Percentiles rank a stretch among this genome's conserved stretches.
Conservation (phyloP, 169 alveolate species). For the Haemoproteus tartakovskyi region DNA sequence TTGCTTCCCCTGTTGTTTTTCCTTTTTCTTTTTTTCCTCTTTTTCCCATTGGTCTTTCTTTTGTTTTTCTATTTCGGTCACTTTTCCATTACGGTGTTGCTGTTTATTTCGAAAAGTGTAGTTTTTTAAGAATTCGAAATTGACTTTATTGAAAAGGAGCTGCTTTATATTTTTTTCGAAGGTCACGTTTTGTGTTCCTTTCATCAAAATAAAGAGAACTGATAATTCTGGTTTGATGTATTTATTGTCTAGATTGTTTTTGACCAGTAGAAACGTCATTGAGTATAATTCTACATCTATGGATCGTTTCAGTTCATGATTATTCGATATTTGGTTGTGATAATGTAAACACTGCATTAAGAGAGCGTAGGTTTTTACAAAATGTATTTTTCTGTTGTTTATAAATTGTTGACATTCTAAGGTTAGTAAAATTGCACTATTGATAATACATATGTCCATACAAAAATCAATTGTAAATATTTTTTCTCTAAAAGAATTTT, state of each 20-base stretch:
- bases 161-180: slow-evolving; percentile 7
- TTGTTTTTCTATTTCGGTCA: too few relatives aligned
- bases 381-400: slow-evolving; percentile 12
- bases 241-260: slow-evolving; percentile 46
- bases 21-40: slow-evolving; percentile 9
- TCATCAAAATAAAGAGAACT: slow-evolving; percentile 40
- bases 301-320: slow-evolving; percentile 44
- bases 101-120: too few relatives aligned
- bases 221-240: slow-evolving; percentile 45
- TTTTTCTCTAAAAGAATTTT: slow-evolving; percentile 57
- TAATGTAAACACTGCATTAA: slow-evolving; percentile 63
- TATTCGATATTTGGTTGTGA: slow-evolving; percentile 62
- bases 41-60: too few relatives aligned
- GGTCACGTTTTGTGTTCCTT: slow-evolving; percentile 10
- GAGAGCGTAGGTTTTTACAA: slow-evolving; percentile 60
- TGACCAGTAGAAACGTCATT: slow-evolving; percentile 30
- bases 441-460: slow-evolving; percentile 42
- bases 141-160: slow-evolving; percentile 16
- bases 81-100: too few relatives aligned
- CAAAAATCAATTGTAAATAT: slow-evolving; percentile 58
- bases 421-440: slow-evolving; percentile 45
- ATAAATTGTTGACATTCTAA: slow-evolving; percentile 21
- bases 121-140: slow-evolving; percentile 55
- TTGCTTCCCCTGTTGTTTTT: background rate
- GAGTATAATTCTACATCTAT: slow-evolving; percentile 59